phyloP scores from a whole-genome alignment of 2,329 filamentous ascomycete genomes.

The Aspergillus oerlinghausenensis region DNA sequence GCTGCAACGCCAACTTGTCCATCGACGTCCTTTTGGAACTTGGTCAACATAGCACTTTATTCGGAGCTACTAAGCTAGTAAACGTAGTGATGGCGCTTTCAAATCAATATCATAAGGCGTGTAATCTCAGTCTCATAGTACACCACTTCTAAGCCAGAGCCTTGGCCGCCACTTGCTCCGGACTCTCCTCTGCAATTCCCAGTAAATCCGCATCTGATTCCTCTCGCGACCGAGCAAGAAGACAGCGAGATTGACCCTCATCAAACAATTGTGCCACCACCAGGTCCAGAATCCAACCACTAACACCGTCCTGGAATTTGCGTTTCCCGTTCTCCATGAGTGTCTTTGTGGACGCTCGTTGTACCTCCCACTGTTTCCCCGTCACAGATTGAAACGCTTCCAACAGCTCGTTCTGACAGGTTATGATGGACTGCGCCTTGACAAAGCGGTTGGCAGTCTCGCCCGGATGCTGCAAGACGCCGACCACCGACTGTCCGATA shows the following conservation, averaged over 20 bases:
- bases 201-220: slow-evolving; percentile 3
- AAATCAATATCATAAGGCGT: too few species aligned
- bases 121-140: too few species aligned
- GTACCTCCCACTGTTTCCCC: slow-evolving; percentile 6
- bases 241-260: slow-evolving; percentile 1
- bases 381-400: slow-evolving; percentile 5
- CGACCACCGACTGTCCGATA: slow-evolving; percentile 9
- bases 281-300: slow-evolving; percentile 3
- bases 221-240: background rate
- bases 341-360: background rate
- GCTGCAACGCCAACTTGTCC: too few species aligned
- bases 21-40: too few species aligned
- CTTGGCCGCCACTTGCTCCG: background rate
- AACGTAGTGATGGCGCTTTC: too few species aligned
- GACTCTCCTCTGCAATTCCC: slow-evolving; percentile 3
- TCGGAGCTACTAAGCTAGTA: too few species aligned
- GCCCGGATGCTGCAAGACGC: slow-evolving; percentile 4
- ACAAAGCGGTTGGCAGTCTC: slow-evolving; percentile 9
- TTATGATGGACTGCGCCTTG: slow-evolving; percentile 2
- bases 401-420: slow-evolving; percentile 8
- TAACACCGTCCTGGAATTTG: slow-evolving; percentile 1
- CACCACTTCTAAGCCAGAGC: background rate
- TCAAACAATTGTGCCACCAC: slow-evolving; percentile 5
- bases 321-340: background rate
- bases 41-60: too few species aligned